Base-by-base conservation (phyloP, 768 basidiomycete species). In the Panellus pusillus region DNA sequence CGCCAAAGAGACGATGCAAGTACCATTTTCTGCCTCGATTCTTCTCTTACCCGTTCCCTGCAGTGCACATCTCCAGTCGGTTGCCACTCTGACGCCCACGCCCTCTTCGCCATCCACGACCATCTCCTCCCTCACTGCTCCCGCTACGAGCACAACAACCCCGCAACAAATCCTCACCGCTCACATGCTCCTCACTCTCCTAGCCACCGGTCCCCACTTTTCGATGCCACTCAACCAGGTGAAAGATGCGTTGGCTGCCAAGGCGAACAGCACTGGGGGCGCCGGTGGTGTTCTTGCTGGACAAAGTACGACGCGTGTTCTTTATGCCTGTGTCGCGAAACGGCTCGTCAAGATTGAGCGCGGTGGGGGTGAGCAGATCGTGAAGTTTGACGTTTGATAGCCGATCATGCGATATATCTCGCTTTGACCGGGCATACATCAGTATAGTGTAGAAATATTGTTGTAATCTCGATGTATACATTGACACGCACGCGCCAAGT, bases 261-360 rank as follows among this genome's bases (percentile, higher is more conserved):
- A 77, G 58, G 74, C 73, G 45, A 75, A 67, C 62, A 60, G 60
- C 39, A 68, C 62, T 45, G 73, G 72, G 9, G 62, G 65, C 29
- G 48, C 64, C 3, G 67, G 61, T 15, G 45, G 64, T 15, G 64
- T 65, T 19, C 59, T 70, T 3, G 67, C 70, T 18, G 75, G 74
- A 15, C 72, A 75, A 51, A 77, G 79, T 35, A 73, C 81, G 11
- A 85, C 81, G 9, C 74, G 86, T 38, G 80, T 87, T 14, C 66
- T 91, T 12, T 92, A 89, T 62, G 82, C 76, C 2, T 90, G 89
- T 63, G 87, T 91, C n/a, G 90, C 87, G 14, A 92, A 91, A 70
- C 76, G 87, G 56, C 69, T 92, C 47, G 66, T 92, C 55, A 87
- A 81, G 68, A 89, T 91, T 59, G 89, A 91, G 47, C 75, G 90